phyloP scores from a whole-genome alignment of 2,329 filamentous ascomycete species.

The Ceratocystiopsis sp. region DNA sequence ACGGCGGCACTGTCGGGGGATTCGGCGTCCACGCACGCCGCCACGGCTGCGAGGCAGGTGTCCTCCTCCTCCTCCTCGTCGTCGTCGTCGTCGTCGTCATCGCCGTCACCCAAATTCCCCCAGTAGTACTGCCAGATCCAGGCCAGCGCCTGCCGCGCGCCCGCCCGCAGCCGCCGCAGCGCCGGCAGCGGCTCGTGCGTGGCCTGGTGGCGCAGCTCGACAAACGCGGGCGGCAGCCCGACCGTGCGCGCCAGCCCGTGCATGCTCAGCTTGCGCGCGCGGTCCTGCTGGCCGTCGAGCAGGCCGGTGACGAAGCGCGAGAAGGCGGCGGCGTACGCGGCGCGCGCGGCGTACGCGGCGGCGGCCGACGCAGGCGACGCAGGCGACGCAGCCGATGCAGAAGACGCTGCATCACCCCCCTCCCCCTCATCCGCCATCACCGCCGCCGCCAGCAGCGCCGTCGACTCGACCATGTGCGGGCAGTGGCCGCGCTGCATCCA shows the following conservation, averaged over 20 bases:
- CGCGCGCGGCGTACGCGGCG: conserved; percentile 12
- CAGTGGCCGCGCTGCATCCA: conserved; percentile 61
- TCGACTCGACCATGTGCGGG: conserved; percentile 66
- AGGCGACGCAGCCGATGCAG: background rate
- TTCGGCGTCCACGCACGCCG: background rate
- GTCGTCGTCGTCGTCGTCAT: background rate
- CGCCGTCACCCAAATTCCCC: conserved; percentile 28
- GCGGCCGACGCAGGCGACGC: conserved; percentile 4
- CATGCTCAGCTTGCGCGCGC: conserved; percentile 53
- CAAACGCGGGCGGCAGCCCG: conserved; percentile 59
- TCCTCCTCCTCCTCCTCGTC: conserved; percentile 2
- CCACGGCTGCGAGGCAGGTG: no score
- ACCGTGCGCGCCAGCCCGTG: conserved; percentile 52
- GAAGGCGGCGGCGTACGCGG: conserved; percentile 55
- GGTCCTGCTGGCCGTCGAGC: conserved; percentile 55
- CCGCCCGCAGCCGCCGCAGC: conserved; percentile 52
- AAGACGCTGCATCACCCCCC: background rate
- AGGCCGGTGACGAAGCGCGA: conserved; percentile 60
- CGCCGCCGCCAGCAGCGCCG: conserved; percentile 54
- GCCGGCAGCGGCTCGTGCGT: conserved; percentile 79
- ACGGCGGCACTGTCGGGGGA: background rate
- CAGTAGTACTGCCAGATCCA: conserved; percentile 93
- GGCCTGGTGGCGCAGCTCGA: conserved; percentile 76
- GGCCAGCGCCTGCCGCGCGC: conserved; percentile 49
- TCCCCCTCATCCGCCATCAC: conserved; percentile 23